These are phyloP conservation scores for Aspergillus ochraceoroseus DNA, from an alignment of 2,329 filamentous ascomycete genomes.

Conservation along the genomic window DNA sequence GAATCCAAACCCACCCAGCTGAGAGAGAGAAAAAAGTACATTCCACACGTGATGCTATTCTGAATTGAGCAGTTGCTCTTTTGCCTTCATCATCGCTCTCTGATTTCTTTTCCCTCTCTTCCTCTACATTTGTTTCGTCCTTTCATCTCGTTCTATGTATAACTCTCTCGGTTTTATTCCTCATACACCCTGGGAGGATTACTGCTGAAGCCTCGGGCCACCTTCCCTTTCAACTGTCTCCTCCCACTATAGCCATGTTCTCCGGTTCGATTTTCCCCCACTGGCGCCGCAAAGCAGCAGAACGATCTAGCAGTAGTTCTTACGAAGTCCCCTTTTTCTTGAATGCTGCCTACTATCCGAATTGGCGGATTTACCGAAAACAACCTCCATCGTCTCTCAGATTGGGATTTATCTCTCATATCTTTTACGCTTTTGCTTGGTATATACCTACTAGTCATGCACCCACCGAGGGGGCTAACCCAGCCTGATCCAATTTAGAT, in stretches of 20 bases:
- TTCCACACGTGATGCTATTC: slow-evolving; percentile 23
- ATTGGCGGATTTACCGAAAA: slow-evolving; percentile 66
- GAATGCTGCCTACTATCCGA: slow-evolving; percentile 83
- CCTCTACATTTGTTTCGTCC: slow-evolving; percentile 3
- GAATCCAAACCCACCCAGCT: slow-evolving; percentile 1
- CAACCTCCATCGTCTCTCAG: slow-evolving; percentile 70
- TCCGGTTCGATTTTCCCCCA: slow-evolving; percentile 24
- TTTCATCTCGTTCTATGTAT: slow-evolving; percentile 2
- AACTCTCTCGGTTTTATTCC: not conserved
- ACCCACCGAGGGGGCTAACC: slow-evolving; percentile 13
- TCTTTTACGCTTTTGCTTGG: slow-evolving; percentile 77
- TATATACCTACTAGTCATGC: slow-evolving; percentile 33
- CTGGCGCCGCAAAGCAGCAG: slow-evolving; percentile 26
- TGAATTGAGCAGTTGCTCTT: slow-evolving; percentile 15
- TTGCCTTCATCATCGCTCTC: slow-evolving; percentile 6
- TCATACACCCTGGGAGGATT: not conserved
- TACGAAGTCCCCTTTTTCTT: slow-evolving; percentile 42
- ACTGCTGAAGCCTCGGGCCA: not conserved
- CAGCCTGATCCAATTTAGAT: slow-evolving; percentile 10
- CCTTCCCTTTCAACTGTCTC: not conserved
- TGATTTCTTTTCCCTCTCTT: slow-evolving; percentile 5
- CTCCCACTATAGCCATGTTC: slow-evolving; percentile 17
- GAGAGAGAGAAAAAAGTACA: slow-evolving; percentile 1
- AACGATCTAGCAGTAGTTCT: slow-evolving; percentile 25
- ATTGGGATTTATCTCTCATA: slow-evolving; percentile 70